Percentiles rank a stretch among this genome's conserved stretches.
Evolutionary conservation across 805 yeast genomes (phyloP).

Genomic region (Scheffersomyces lignosus): DNA sequence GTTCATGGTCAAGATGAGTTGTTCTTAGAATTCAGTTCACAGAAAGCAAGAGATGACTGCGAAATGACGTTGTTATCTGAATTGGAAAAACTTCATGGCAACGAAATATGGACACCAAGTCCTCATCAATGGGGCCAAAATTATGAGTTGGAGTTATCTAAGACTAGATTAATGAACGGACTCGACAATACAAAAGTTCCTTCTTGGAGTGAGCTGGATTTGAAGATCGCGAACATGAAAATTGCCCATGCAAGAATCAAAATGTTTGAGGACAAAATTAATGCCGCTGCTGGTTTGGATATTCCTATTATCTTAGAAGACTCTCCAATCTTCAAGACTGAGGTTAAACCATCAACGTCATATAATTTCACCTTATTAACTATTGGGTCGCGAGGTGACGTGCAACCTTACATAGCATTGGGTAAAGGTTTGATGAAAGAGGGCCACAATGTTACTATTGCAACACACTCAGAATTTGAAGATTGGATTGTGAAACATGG

Average conservation of each 20-base stretch:
- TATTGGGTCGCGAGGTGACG: slow-evolving; percentile 95
- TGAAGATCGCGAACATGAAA: slow-evolving; percentile 19
- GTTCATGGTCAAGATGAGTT: slow-evolving; percentile 76
- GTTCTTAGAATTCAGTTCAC: slow-evolving; percentile 71
- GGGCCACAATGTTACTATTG: slow-evolving; percentile 83
- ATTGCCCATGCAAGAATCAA: slow-evolving; percentile 60
- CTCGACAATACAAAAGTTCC: neutral
- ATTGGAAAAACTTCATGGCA: slow-evolving; percentile 40
- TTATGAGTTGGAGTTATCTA: slow-evolving; percentile 15
- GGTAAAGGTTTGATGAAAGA: slow-evolving; percentile 75
- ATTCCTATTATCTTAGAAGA: slow-evolving; percentile 71
- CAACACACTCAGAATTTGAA: slow-evolving; percentile 80
- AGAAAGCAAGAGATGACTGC: slow-evolving; percentile 71
- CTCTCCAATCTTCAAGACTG: slow-evolving; percentile 53
- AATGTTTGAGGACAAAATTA: slow-evolving; percentile 66
- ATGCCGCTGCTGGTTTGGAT: slow-evolving; percentile 58
- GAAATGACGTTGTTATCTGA: slow-evolving; percentile 52
- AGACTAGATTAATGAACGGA: slow-evolving; percentile 9
- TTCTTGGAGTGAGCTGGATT: slow-evolving; percentile 3
- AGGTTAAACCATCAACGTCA: slow-evolving; percentile 52
- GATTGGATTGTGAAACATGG: slow-evolving; percentile 72
- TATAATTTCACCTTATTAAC: slow-evolving; percentile 71
- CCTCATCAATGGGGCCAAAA: slow-evolving; percentile 26
- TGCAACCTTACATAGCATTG: slow-evolving; percentile 93
- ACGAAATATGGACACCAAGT: slow-evolving; percentile 21